Base-by-base conservation (phyloP, 1,139 yeast genomes). In the Saccharomyces pastorianus region DNA sequence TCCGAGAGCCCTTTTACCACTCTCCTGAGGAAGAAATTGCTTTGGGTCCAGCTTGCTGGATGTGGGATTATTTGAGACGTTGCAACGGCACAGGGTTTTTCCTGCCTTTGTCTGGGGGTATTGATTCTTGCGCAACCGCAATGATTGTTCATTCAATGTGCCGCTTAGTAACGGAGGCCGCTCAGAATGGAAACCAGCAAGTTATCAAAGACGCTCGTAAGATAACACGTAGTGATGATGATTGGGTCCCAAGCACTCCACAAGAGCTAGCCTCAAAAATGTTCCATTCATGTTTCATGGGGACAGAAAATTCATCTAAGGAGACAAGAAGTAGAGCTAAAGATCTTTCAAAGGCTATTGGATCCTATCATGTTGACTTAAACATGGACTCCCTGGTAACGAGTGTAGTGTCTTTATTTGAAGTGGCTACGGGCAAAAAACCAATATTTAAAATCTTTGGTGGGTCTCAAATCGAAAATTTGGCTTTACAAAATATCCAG, bases 41-140 rank as follows among this genome's bases (percentile, higher is more conserved):
- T 0, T 75, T 88, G 52, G 99, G 99, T 0, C 99, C 99, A 1
- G 99, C 99, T 0, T 93, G 99, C 69, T 93, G 99, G 99, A 72
- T 93, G 59, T 93, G 99, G 99, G 99, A 93, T 69, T 93, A 93
- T 67, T 77, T 93, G 58, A 79, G 99, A 67, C 81, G 99, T 61
- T 88, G 95, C 59, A 81, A 81, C 61, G 86, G 93, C 56, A 90
- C 91, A 0, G 99, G 99, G 0, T 93, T 79, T 68, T 95, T 93
- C 71, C 76, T 93, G 51, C 98, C 99, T 0, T 76, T 93, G 51
- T 86, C 96, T 69, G 99, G 99, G 23, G 99, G 99, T 51, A 91
- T 95, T 58, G 99, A 93, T 68, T 87, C 96, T 27, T 95, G 99
- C 75, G 96, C 99, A 1, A 95, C 99, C 1, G 95, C 98, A 0